Base-by-base conservation (phyloP, 192 early-diverging fungal genomes). In the Martensiomyces pterosporus region DNA sequence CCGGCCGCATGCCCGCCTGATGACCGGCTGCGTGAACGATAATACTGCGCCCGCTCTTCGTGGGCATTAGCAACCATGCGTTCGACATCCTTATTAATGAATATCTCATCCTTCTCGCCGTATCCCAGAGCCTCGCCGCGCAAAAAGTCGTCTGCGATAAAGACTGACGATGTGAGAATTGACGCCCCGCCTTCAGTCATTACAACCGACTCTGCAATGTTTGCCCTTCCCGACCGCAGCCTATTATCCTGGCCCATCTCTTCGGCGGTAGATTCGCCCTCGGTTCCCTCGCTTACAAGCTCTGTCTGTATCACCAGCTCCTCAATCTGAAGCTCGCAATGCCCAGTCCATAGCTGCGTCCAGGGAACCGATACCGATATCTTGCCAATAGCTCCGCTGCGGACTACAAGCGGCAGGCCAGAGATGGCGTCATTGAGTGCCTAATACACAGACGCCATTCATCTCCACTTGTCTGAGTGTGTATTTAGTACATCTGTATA, bases 81-180 rank as follows among this genome's bases (percentile, higher is more conserved):
- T 41, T 78, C 76, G 16, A 78, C 72, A 24, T 75, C 72, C 49
- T 68, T 75, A 49, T 60, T 75, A 14, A 75, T 59, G 39, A 67
- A 68, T 14, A 63, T 17, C 14, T 76, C 79, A 44, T 82, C 83
- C 27, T 86, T 85, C 24, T 80, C 73, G 40, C 82, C 84, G 19
- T 77, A 77, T 16, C 77, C 65, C 34, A 82, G 57, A 19, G 73
- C 77, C 42, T 83, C 83, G 16, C 80, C 74, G 32, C 80, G 78
- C 32, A 95, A 52, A 75, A 95, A 95, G 62, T 91, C 90, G 37
- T 83, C 90, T 8, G 92, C 92, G 47, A 95, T 85, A 53, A 86
- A 85, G 14, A 93, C 69, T 3, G 92, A 92, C 9, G 91, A 86
- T 2, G 87, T 48, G n/a, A 75, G 83, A 39, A 92, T 59, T 37